A percentile compares a stretch with the other conserved stretches of the same genome.
Evolutionary conservation across 345 rosid species (phyloP).

Genomic region (Punica granatum): DNA sequence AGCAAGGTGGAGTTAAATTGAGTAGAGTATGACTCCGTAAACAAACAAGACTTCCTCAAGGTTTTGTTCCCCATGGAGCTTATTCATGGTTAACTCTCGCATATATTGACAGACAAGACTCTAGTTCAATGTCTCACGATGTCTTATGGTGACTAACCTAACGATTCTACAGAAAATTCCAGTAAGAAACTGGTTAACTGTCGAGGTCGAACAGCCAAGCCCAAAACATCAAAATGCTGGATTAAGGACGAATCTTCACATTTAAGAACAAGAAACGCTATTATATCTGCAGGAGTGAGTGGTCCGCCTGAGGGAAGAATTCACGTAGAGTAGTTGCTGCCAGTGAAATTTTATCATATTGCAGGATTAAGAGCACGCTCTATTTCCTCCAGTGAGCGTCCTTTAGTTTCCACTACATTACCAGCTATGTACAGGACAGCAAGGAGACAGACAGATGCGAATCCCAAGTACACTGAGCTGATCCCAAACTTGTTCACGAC

Average conservation of each 20-base stretch:
- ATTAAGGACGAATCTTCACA: background rate
- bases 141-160: background rate
- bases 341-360: conserved; percentile 13
- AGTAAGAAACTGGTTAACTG: background rate
- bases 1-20: no score
- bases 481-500: conserved; percentile 85
- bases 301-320: background rate
- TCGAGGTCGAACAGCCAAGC: background rate
- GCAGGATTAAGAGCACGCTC: conserved; percentile 67
- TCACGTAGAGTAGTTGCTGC: background rate
- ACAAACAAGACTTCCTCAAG: no score
- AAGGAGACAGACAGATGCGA: conserved; percentile 65
- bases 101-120: background rate
- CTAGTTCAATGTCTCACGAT: background rate
- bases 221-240: background rate
- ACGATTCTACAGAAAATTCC: background rate
- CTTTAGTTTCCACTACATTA: conserved; percentile 91
- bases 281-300: background rate
- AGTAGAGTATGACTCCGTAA: no score
- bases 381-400: conserved; percentile 88
- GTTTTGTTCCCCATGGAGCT: background rate
- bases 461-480: conserved; percentile 87
- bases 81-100: background rate
- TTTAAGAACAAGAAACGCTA: background rate
- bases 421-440: conserved; percentile 73